phyloP scores from a whole-genome alignment of 202 grass and related monocot species.

The Schoenoplectus triqueter region DNA sequence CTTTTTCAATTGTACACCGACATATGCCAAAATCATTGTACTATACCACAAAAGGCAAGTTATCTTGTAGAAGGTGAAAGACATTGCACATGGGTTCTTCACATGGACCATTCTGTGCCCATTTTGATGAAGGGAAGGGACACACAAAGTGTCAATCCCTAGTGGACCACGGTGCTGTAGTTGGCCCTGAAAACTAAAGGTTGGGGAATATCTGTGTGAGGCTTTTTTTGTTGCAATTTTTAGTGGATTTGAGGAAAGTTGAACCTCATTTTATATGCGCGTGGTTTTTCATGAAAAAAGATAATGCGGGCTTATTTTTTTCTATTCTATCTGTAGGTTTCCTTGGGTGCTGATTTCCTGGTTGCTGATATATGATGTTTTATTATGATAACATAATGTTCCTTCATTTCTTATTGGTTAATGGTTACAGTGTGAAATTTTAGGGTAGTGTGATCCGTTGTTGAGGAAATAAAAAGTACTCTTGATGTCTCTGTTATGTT shows the following conservation, averaged over 20 bases:
- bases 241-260: background rate
- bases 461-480: constrained; percentile 18
- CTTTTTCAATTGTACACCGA: background rate
- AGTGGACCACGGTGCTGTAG: background rate
- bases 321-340: constrained; percentile 47
- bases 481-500: background rate
- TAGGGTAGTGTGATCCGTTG: constrained; percentile 14
- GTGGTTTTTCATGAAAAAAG: background rate
- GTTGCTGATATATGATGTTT: constrained; percentile 70
- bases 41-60: background rate
- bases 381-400: constrained; percentile 29
- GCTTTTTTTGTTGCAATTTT: background rate
- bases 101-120: background rate
- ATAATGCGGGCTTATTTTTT: background rate
- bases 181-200: background rate
- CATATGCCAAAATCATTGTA: background rate
- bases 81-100: constrained; percentile 5
- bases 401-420: constrained; percentile 43
- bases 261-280: background rate
- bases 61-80: background rate
- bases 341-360: constrained; percentile 71
- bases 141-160: background rate
- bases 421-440: background rate
- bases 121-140: constrained; percentile 1
- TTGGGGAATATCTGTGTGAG: background rate